Percentiles rank a stretch among this genome's conserved stretches.
Conservation (phyloP, 2,329 filamentous ascomycete species). For the Curvularia hawaiiensis region DNA sequence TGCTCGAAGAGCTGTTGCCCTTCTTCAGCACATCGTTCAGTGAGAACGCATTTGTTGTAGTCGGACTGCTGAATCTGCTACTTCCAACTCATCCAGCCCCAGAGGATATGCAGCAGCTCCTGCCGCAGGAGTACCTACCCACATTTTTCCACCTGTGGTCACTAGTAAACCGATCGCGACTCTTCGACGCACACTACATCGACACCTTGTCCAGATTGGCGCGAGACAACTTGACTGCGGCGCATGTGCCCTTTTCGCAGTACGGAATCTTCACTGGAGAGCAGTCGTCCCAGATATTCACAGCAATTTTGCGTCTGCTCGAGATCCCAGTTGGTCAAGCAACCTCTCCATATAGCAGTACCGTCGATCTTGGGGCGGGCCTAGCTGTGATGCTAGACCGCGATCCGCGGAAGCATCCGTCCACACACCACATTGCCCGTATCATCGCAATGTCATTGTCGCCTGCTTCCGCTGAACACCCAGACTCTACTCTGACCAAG, state of each 20-base stretch:
- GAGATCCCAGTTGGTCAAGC: slow-evolving; percentile 97
- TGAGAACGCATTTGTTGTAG: slow-evolving; percentile 91
- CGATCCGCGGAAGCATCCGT: slow-evolving; percentile 90
- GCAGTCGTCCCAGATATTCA: slow-evolving; percentile 92
- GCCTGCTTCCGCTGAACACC: slow-evolving; percentile 75
- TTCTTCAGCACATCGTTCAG: slow-evolving; percentile 92
- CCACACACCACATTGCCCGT: slow-evolving; percentile 87
- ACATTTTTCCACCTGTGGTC: slow-evolving; percentile 98
- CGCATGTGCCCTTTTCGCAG: slow-evolving; percentile 78
- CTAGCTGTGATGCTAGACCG: slow-evolving; percentile 86
- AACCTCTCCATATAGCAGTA: slow-evolving; percentile 82
- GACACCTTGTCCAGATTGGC: slow-evolving; percentile 89
- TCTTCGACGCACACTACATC: slow-evolving; percentile 84
- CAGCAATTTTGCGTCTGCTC: slow-evolving; percentile 82
- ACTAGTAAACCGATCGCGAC: slow-evolving; percentile 84
- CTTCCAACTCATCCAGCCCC: slow-evolving; percentile 84
- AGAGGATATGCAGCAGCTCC: slow-evolving; percentile 72
- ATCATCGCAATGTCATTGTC: slow-evolving; percentile 95
- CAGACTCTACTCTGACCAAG: slow-evolving; percentile 79
- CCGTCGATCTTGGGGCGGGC: slow-evolving; percentile 82
- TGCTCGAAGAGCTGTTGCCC: slow-evolving; percentile 60
- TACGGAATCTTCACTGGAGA: slow-evolving; percentile 92
- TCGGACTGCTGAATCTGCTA: slow-evolving; percentile 82
- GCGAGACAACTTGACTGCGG: slow-evolving; percentile 77
- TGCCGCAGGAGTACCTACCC: slow-evolving; percentile 86